Conservation (phyloP, 2,329 filamentous ascomycete species). For the Microdochium trichocladiopsis region DNA sequence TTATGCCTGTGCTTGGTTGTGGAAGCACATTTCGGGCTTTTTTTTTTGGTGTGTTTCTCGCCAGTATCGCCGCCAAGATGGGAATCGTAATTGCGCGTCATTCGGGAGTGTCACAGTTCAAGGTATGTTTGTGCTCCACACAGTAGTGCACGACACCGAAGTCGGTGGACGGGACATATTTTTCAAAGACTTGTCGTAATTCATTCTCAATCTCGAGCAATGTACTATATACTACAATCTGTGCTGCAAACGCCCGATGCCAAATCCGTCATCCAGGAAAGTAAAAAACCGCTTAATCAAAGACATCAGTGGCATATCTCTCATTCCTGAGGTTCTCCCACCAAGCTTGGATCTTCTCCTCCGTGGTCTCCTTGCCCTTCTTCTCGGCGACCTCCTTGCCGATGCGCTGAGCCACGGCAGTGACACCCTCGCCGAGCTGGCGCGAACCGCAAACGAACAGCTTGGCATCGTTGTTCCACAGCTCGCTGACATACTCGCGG, state of each 20-base stretch:
- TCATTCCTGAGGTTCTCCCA: conserved; percentile 14
- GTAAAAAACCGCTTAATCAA: conserved; percentile 8
- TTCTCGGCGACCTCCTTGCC: conserved; percentile 12
- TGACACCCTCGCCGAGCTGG: conserved; percentile 24
- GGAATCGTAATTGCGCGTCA: too few species aligned
- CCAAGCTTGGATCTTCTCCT: conserved; percentile 12
- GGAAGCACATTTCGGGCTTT: neutral
- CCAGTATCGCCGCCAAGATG: too few species aligned
- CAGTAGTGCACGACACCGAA: too few species aligned
- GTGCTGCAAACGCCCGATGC: too few species aligned
- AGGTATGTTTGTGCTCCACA: too few species aligned
- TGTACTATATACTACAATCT: too few species aligned
- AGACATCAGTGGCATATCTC: conserved; percentile 28
- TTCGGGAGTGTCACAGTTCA: too few species aligned
- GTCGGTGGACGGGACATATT: too few species aligned
- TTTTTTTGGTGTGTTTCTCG: too few species aligned
- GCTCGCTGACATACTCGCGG: conserved; percentile 5
- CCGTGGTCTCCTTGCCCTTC: conserved; percentile 3
- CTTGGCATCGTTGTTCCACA: conserved; percentile 24
- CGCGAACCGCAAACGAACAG: conserved; percentile 50
- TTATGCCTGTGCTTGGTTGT: neutral
- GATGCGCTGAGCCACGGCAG: conserved; percentile 21
- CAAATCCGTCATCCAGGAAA: too few species aligned
- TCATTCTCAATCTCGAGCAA: too few species aligned
- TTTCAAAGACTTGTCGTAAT: too few species aligned